A percentile compares a stretch with the other conserved stretches of the same genome.
These are phyloP conservation scores for Candida krabiensis DNA, from an alignment of 805 yeast species.

Conservation along the genomic window DNA sequence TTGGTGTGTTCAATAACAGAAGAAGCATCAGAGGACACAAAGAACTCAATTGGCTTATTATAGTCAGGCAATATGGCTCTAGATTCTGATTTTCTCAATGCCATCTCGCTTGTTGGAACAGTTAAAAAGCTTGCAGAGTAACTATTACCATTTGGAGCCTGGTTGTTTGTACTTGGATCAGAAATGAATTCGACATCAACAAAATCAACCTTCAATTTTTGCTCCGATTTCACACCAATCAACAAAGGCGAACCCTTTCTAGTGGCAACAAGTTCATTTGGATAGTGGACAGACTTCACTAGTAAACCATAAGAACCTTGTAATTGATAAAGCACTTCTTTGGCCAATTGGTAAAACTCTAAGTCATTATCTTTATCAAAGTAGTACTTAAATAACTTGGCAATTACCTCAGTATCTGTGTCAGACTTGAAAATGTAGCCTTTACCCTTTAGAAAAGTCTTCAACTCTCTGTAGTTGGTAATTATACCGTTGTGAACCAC, in stretches of 20 bases:
- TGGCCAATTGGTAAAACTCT: constrained; percentile 90
- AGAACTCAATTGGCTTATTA: constrained; percentile 90
- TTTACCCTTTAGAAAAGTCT: constrained; percentile 73
- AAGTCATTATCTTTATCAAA: constrained; percentile 76
- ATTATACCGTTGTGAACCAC: constrained; percentile 98
- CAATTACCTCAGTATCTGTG: constrained; percentile 98
- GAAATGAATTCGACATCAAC: constrained; percentile 95
- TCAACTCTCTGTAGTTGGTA: constrained; percentile 91
- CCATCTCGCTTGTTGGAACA: constrained; percentile 20
- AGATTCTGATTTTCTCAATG: constrained; percentile 51
- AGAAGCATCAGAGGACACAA: constrained; percentile 94
- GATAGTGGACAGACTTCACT: constrained; percentile 88
- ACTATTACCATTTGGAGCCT: constrained; percentile 15
- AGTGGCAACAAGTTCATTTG: constrained; percentile 94
- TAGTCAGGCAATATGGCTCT: constrained; percentile 95
- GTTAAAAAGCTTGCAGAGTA: constrained; percentile 17
- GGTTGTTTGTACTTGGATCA: constrained; percentile 47
- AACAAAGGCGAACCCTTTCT: constrained; percentile 97
- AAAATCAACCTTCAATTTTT: constrained; percentile 93
- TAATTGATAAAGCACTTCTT: constrained; percentile 86
- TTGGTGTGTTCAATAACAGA: constrained; percentile 96
- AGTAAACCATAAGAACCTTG: constrained; percentile 98
- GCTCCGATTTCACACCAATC: constrained; percentile 96
- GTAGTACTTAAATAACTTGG: constrained; percentile 88
- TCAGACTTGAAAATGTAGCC: constrained; percentile 86